A percentile compares a stretch with the other conserved stretches of the same genome.
phyloP scores from a whole-genome alignment of 1,139 yeast genomes.

The Magnusiomyces ingens region DNA sequence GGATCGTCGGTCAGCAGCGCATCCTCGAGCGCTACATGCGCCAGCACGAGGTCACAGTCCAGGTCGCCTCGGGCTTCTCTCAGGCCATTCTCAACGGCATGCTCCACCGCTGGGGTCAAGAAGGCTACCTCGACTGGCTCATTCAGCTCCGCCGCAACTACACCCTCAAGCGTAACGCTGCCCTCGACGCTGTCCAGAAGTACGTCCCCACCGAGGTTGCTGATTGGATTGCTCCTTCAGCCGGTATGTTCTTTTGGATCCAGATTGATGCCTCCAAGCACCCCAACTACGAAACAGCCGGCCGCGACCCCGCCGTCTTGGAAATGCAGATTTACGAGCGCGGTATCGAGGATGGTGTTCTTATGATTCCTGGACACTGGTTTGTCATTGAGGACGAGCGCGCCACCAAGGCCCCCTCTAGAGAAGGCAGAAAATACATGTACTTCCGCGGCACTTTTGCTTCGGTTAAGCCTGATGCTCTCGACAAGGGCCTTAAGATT shows the following conservation, averaged over 20 bases:
- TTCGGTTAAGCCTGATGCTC: conserved; percentile 61
- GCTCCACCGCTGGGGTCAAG: conserved; percentile 66
- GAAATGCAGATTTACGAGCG: conserved; percentile 61
- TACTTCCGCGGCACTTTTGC: conserved; percentile 92
- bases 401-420: conserved; percentile 41
- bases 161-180: conserved; percentile 70
- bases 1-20: conserved; percentile 72
- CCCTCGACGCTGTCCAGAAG: conserved; percentile 59
- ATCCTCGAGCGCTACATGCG: conserved; percentile 64
- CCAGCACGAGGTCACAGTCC: conserved; percentile 76
- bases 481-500: conserved; percentile 54
- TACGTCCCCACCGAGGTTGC: conserved; percentile 53
- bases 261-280: conserved; percentile 70
- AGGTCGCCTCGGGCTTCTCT: conserved; percentile 76
- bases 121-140: conserved; percentile 80
- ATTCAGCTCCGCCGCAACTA: conserved; percentile 77
- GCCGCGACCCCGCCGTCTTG: conserved; percentile 50
- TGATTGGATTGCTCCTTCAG: conserved; percentile 53
- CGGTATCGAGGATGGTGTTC: conserved; percentile 57
- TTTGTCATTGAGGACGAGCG: conserved; percentile 48
- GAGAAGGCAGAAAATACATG: conserved; percentile 36
- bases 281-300: conserved; percentile 55
- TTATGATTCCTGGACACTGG: conserved; percentile 90
- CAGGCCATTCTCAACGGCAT: conserved; percentile 61
- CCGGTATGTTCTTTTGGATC: conserved; percentile 91